These are phyloP conservation scores for Diddensiella caesifluorescens DNA, from an alignment of 805 yeast species.

Conservation along the genomic window DNA sequence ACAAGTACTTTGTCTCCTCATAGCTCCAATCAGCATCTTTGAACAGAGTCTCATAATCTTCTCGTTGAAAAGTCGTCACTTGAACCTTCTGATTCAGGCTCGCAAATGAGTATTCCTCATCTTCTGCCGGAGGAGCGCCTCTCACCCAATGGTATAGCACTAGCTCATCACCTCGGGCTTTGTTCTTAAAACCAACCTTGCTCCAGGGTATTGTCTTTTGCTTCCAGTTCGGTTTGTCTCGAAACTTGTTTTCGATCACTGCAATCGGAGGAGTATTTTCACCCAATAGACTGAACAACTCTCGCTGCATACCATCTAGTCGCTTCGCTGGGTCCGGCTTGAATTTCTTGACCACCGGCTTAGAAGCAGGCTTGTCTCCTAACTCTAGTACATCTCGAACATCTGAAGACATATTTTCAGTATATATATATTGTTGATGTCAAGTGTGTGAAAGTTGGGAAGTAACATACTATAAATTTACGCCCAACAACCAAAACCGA, in stretches of 20 bases:
- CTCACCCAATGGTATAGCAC: constrained; percentile 81
- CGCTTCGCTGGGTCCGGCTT: constrained; percentile 18
- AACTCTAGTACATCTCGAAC: constrained; percentile 31
- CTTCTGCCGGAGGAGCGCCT: constrained; percentile 38
- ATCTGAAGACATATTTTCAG: constrained; percentile 25
- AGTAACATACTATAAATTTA: no score
- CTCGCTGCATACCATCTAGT: constrained; percentile 75
- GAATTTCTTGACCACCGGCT: constrained; percentile 21
- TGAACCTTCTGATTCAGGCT: constrained; percentile 65
- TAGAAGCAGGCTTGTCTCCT: constrained; percentile 20
- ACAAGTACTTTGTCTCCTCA: constrained; percentile 74
- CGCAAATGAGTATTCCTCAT: constrained; percentile 59
- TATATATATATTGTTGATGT: not conserved
- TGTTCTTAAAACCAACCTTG: constrained; percentile 53
- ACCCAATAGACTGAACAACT: constrained; percentile 80
- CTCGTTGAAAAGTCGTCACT: constrained; percentile 61
- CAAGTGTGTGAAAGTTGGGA: not conserved
- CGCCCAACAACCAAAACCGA: not conserved
- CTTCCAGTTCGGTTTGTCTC: constrained; percentile 55
- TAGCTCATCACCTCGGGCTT: constrained; percentile 46
- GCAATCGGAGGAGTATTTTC: constrained; percentile 83
- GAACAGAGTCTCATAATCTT: constrained; percentile 45
- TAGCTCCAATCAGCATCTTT: constrained; percentile 58
- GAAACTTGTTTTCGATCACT: constrained; percentile 51
- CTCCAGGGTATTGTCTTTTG: constrained; percentile 82